phyloP scores from a whole-genome alignment of 2,329 filamentous ascomycete genomes.

The Didymella pomorum region DNA sequence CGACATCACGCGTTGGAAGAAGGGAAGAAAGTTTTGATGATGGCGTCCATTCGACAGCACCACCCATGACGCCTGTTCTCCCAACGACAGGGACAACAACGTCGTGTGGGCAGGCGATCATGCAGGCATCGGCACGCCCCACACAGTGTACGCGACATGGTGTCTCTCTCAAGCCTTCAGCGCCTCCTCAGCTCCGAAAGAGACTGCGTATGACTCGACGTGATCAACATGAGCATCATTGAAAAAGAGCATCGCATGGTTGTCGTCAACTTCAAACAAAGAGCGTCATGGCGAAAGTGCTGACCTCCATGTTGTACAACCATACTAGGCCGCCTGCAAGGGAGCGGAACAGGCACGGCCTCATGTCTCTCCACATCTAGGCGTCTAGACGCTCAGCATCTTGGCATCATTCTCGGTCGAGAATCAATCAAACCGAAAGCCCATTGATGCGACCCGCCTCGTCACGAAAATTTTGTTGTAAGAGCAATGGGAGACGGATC shows the following conservation, averaged over 20 bases:
- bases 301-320: slow-evolving; percentile 2
- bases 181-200: background rate
- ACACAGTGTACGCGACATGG: background rate
- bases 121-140: background rate
- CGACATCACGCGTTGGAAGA: background rate
- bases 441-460: background rate
- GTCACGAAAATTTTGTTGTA: background rate
- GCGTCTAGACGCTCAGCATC: background rate
- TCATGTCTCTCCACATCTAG: slow-evolving; percentile 7
- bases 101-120: background rate
- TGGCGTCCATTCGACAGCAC: background rate
- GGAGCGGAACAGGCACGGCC: background rate
- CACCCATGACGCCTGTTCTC: background rate
- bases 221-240: background rate
- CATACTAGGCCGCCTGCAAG: slow-evolving; percentile 1
- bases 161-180: background rate
- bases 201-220: background rate
- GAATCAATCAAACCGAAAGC: background rate
- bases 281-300: background rate
- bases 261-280: background rate
- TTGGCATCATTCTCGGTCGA: background rate
- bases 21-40: background rate
- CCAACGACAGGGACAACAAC: background rate
- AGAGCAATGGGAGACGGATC: background rate
- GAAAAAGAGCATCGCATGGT: background rate